Evolutionary conservation across 2,329 filamentous ascomycete species (phyloP).

Genomic region (Fusarium sp.): DNA sequence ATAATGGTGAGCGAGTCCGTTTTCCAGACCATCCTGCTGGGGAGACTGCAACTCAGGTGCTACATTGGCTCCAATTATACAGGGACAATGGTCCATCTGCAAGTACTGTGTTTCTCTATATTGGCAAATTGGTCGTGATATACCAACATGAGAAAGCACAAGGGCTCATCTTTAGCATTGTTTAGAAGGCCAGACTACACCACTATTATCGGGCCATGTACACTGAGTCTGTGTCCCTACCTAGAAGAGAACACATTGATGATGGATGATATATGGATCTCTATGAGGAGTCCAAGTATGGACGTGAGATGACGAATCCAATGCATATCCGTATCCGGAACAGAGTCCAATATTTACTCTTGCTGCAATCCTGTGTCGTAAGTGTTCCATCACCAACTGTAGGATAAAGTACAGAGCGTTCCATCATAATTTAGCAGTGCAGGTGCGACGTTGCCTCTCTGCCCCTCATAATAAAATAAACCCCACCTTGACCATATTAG

Average conservation of each 20-base stretch:
- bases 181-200: neutral
- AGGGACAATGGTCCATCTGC: neutral
- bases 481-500: conserved; percentile 25
- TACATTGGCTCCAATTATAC: neutral
- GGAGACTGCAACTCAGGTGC: neutral
- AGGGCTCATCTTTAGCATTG: neutral
- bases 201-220: neutral
- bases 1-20: neutral
- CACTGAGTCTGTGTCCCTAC: neutral
- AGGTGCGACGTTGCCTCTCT: conserved; percentile 5
- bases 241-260: neutral
- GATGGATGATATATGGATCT: neutral
- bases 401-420: neutral
- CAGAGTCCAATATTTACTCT: neutral
- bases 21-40: neutral
- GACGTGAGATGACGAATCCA: neutral
- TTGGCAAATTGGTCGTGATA: neutral
- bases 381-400: neutral
- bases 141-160: neutral
- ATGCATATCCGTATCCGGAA: neutral
- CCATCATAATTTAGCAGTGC: no score
- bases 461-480: conserved; percentile 26
- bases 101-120: neutral
- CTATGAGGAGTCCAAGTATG: neutral
- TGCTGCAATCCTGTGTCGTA: neutral